Base-by-base conservation (phyloP, 2,329 filamentous ascomycete genomes). In the Sarocladiaceae sp. region DNA sequence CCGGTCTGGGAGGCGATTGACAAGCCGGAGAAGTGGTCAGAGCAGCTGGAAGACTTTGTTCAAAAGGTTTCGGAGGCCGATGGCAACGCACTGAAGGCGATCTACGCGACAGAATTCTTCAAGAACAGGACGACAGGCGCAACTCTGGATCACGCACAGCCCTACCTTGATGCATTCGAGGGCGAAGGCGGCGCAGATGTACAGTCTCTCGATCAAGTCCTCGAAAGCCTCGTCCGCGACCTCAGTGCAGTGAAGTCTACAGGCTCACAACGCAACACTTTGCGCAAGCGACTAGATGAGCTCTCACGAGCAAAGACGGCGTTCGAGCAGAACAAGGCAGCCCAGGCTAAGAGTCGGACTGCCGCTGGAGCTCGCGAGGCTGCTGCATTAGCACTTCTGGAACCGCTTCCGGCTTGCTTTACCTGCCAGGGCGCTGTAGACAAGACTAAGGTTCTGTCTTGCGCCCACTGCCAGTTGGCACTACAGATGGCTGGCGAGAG, bases 261-360 rank as follows among this genome's bases (percentile, higher is more conserved):
- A 17, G 62, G 68, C 52, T 64, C 64, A 2, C 66, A 71, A 37
- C 69, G 74, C 12, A 67, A 72, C 37, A 66, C 62, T 26, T 69
- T 72, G 53, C 57, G 58, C 52, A 59, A 58, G 50, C 69, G 73
- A 10, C 62, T 78, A 2, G 72, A 76, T 52, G 75, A 78, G 58
- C 66, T 79, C 3, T 68, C 67, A 17, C 66, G 76, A 53, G 76
- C 76, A 25, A 76, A 72, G 59, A 72, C 68, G 53, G 74, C 75
- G 8, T 74, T 76, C 65, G 75, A 77, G 59, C 74, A 71, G 58
- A 68, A 68, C 59, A 71, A 62, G 60, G 47, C 28, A 13, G 64
- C 58, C 56, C 66, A 64, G 61, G 66, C 59, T 62, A 71, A 68
- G 64, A 62, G 60, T 59, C 68, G 59, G 49, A 62, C 59, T 37